phyloP scores from a whole-genome alignment of 768 basidiomycete genomes.

The Russula virescens region DNA sequence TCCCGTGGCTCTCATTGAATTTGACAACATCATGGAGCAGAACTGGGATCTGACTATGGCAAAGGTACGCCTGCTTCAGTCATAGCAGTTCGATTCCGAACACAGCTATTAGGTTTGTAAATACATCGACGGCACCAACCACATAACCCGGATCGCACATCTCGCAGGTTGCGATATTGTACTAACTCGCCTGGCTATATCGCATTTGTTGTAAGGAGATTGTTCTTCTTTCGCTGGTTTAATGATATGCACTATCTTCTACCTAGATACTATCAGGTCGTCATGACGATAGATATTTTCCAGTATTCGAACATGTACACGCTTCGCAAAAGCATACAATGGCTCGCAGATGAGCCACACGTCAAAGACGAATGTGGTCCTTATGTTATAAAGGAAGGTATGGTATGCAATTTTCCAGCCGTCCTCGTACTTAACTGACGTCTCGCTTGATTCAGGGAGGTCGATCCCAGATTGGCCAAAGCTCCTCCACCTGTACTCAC shows the following conservation, averaged over 20 bases:
- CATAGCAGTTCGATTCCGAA: constrained; percentile 4
- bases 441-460: constrained; percentile 36
- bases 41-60: constrained; percentile 97
- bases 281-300: constrained; percentile 96
- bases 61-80: constrained; percentile 46
- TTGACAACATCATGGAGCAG: constrained; percentile 72
- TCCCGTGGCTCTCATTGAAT: constrained; percentile 81
- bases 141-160: constrained; percentile 85
- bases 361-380: constrained; percentile 88
- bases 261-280: constrained; percentile 88
- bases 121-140: constrained; percentile 87
- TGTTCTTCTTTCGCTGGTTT: background rate
- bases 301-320: constrained; percentile 99
- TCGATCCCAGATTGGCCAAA: constrained; percentile 80
- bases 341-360: constrained; percentile 78
- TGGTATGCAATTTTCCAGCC: constrained; percentile 11
- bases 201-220: constrained; percentile 76
- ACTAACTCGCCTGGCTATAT: constrained; percentile 79
- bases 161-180: constrained; percentile 84
- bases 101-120: constrained; percentile 52
- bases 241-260: background rate
- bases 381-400: constrained; percentile 80
- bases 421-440: constrained; percentile 8
- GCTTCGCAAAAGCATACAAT: constrained; percentile 77
- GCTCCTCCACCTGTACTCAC: constrained; percentile 80